phyloP scores from a whole-genome alignment of 2,329 filamentous ascomycete genomes.

The Pseudogymnoascus sp. region DNA sequence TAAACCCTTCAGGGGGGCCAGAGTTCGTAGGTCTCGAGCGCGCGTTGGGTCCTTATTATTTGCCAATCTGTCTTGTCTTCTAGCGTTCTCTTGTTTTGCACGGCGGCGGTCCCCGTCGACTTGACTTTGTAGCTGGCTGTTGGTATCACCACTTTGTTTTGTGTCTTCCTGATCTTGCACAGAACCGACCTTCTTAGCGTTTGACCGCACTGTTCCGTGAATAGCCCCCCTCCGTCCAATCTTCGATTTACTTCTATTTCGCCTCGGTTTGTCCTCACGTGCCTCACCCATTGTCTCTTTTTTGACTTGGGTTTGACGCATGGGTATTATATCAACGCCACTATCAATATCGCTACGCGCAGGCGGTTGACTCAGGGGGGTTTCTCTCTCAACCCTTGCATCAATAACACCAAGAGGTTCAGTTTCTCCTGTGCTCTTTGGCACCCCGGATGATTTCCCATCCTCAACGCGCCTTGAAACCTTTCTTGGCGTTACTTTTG shows the following conservation, averaged over 20 bases:
- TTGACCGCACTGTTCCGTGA: slow-evolving; percentile 29
- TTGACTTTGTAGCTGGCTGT: slow-evolving; percentile 32
- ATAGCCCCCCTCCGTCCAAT: slow-evolving; percentile 20
- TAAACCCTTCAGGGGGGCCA: slow-evolving; percentile 62
- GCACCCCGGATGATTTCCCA: not conserved
- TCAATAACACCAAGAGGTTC: not conserved
- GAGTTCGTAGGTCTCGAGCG: slow-evolving; percentile 66
- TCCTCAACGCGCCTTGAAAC: not conserved
- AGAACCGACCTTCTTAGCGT: slow-evolving; percentile 50
- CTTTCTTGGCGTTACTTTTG: not conserved
- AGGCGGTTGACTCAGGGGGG: slow-evolving; percentile 27
- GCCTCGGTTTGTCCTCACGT: slow-evolving; percentile 23
- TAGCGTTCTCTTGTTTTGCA: slow-evolving; percentile 61
- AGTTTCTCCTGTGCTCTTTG: not conserved
- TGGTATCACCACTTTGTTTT: not conserved
- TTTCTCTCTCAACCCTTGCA: slow-evolving; percentile 2
- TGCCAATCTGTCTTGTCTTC: slow-evolving; percentile 79
- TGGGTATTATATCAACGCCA: slow-evolving; percentile 11
- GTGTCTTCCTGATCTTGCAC: slow-evolving; percentile 32
- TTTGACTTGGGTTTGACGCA: slow-evolving; percentile 18
- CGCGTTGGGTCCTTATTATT: slow-evolving; percentile 72
- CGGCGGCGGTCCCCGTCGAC: slow-evolving; percentile 69
- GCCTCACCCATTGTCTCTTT: slow-evolving; percentile 24
- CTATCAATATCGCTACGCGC: not conserved
- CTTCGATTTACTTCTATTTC: slow-evolving; percentile 10